Conservation (phyloP, 2,329 filamentous ascomycete genomes). For the Biscogniauxia mediterranea region DNA sequence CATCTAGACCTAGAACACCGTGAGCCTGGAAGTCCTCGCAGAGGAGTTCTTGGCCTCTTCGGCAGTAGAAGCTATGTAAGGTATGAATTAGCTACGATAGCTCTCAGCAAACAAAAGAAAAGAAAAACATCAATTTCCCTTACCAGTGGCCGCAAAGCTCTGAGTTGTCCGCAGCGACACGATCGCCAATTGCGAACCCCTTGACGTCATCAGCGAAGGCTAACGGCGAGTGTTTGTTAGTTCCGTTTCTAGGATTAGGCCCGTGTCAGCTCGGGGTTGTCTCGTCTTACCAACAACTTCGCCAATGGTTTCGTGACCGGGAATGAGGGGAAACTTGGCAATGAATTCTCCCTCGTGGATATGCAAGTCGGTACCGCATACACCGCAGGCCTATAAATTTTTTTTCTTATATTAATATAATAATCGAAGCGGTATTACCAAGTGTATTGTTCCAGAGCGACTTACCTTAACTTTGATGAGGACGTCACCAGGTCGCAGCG, state of each 20-base stretch:
- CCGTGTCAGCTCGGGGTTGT: conserved; percentile 29
- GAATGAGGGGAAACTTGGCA: conserved; percentile 62
- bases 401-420: conserved; percentile 13
- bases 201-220: conserved; percentile 49
- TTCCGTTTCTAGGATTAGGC: not conserved
- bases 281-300: conserved; percentile 50
- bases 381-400: conserved; percentile 30
- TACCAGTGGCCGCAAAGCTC: conserved; percentile 66
- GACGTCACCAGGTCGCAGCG: conserved; percentile 58
- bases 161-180: conserved; percentile 63
- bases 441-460: not conserved
- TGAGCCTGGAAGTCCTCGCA: conserved; percentile 69
- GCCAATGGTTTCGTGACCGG: conserved; percentile 67
- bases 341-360: conserved; percentile 69
- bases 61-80: conserved; percentile 60
- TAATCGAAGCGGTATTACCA: not conserved
- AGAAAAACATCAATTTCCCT: conserved; percentile 4
- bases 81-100: conserved; percentile 10
- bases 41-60: conserved; percentile 63
- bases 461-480: conserved; percentile 64
- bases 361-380: conserved; percentile 44
- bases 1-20: conserved; percentile 61
- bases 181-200: conserved; percentile 59
- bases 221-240: conserved; percentile 14
- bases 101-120: not conserved